Percentiles rank a stretch among this genome's conserved stretches.
Conservation (phyloP, 768 basidiomycete species). For the Podaxis rugospora region DNA sequence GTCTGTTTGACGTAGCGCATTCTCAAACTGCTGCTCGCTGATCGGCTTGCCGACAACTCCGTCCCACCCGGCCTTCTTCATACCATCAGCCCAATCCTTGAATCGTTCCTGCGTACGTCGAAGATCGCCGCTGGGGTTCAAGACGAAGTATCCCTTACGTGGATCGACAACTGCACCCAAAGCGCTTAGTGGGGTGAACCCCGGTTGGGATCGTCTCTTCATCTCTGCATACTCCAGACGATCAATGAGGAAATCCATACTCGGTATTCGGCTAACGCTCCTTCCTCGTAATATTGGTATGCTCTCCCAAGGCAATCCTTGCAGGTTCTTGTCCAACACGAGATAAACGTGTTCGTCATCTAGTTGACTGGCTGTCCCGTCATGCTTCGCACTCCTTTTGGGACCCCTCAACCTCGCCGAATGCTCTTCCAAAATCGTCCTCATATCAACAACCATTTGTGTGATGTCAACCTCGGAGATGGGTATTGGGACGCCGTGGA, state of each 20-base stretch:
- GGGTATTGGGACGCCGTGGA: conserved; percentile 85
- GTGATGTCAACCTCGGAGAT: conserved; percentile 90
- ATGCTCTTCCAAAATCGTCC: conserved; percentile 72
- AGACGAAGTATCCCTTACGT: conserved; percentile 70
- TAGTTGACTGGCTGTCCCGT: conserved; percentile 13
- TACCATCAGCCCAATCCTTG: conserved; percentile 67
- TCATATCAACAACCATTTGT: conserved; percentile 84
- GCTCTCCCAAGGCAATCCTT: conserved; percentile 94
- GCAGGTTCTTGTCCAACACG: conserved; percentile 84
- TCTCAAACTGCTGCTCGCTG: conserved; percentile 78
- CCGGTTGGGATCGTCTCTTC: conserved; percentile 22
- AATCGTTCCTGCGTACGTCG: conserved; percentile 80
- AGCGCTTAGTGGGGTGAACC: conserved; percentile 16
- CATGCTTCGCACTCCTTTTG: conserved; percentile 19
- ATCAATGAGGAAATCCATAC: conserved; percentile 83
- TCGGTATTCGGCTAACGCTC: conserved; percentile 91
- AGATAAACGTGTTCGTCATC: conserved; percentile 74
- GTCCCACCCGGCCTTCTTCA: conserved; percentile 76
- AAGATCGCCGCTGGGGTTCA: conserved; percentile 93
- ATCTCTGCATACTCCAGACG: conserved; percentile 60
- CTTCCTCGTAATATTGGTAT: conserved; percentile 80
- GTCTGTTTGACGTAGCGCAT: conserved; percentile 70
- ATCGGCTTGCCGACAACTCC: conserved; percentile 74
- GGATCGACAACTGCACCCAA: conserved; percentile 60
- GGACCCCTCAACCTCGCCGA: conserved; percentile 28